Conservation (phyloP, 192 early-diverging fungal species). For the Coemansia sp. region DNA sequence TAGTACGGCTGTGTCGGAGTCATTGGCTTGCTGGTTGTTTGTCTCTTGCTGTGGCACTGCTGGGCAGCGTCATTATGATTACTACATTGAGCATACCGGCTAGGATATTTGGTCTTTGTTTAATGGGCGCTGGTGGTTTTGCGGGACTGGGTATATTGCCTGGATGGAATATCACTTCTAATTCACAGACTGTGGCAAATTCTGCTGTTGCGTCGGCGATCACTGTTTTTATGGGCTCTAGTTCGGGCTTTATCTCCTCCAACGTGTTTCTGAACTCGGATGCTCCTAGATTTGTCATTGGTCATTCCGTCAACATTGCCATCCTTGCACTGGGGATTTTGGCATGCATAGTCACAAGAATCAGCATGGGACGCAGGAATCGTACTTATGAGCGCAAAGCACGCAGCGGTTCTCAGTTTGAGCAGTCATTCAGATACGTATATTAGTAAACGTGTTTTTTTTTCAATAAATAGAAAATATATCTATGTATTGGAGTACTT, state of each 20-base stretch:
- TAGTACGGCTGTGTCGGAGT: constrained; percentile 19
- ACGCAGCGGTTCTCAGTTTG: background rate
- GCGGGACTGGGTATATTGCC: constrained; percentile 35
- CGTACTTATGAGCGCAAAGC: background rate
- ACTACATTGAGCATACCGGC: constrained; percentile 27
- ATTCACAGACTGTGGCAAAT: constrained; percentile 33
- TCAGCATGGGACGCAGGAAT: constrained; percentile 49
- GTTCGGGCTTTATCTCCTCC: constrained; percentile 27
- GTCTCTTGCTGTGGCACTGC: constrained; percentile 1
- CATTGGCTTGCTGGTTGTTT: constrained; percentile 33
- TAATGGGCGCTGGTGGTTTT: constrained; percentile 35
- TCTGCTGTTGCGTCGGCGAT: constrained; percentile 41
- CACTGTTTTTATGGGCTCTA: constrained; percentile 44
- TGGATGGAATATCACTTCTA: constrained; percentile 42
- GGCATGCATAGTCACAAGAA: constrained; percentile 19
- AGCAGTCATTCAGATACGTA: constrained; percentile 2
- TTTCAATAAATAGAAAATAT: background rate
- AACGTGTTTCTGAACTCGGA: constrained; percentile 52
- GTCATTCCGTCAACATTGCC: constrained; percentile 34
- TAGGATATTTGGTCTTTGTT: constrained; percentile 38
- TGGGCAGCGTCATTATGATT: constrained; percentile 31
- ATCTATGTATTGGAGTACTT: background rate
- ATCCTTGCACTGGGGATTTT: constrained; percentile 24
- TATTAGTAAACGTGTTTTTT: constrained; percentile 1
- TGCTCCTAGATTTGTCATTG: constrained; percentile 42